A percentile compares a stretch with the other conserved stretches of the same genome.
phyloP scores from a whole-genome alignment of 140 eudicot species.

The Anethum foeniculum region DNA sequence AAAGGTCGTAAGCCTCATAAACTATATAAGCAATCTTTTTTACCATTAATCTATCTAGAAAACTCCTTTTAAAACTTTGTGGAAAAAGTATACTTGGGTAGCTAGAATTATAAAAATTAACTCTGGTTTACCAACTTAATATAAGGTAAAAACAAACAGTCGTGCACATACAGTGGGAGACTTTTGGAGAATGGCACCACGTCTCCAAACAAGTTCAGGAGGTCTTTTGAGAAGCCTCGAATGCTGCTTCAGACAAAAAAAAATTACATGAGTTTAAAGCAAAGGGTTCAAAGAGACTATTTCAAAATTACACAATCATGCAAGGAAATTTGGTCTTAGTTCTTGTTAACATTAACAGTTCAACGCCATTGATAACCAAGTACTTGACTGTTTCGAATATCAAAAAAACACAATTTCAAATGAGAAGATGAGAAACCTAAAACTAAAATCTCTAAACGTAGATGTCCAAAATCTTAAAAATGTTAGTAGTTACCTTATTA shows the following conservation, averaged over 20 bases:
- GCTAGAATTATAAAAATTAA: background rate
- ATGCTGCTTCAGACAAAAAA: conserved; percentile 44
- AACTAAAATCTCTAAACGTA: background rate
- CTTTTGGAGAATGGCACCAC: conserved; percentile 67
- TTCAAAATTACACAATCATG: background rate
- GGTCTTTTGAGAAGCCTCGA: conserved; percentile 73
- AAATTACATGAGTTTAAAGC: background rate
- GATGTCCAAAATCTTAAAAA: background rate
- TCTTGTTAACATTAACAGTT: background rate
- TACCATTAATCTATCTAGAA: background rate
- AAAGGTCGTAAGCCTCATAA: background rate
- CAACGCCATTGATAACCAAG: background rate
- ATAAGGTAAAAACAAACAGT: background rate
- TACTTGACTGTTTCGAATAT: background rate
- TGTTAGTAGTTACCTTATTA: background rate
- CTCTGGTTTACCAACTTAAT: background rate
- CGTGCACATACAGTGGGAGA: conserved; percentile 48
- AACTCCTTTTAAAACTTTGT: background rate
- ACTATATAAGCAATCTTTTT: background rate
- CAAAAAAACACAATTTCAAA: background rate
- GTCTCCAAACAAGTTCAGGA: conserved; percentile 63
- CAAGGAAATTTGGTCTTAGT: background rate
- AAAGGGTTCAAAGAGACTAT: background rate
- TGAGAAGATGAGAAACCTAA: background rate
- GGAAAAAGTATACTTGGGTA: background rate